Evolutionary conservation across 1,139 yeast genomes (phyloP).

Genomic region (Suhomyces anneliseae): DNA sequence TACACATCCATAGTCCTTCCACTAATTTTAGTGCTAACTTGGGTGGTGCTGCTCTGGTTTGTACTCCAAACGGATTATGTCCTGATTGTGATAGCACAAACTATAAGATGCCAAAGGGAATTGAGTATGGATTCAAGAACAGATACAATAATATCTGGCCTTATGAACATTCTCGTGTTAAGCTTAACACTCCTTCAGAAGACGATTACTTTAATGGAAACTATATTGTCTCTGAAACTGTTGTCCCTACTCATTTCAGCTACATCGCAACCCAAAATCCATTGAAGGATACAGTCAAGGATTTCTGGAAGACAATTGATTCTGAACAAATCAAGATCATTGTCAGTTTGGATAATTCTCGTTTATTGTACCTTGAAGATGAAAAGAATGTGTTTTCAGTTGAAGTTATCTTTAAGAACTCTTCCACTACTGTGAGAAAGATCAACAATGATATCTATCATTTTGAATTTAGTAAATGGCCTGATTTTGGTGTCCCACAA

Average conservation of each 20-base stretch:
- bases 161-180: slow-evolving; percentile 47
- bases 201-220: slow-evolving; percentile 49
- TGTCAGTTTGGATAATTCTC: slow-evolving; percentile 61
- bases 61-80: slow-evolving; percentile 46
- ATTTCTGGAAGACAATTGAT: slow-evolving; percentile 48
- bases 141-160: slow-evolving; percentile 49
- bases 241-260: slow-evolving; percentile 18
- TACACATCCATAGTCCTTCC: slow-evolving; percentile 10
- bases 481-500: slow-evolving; percentile 74
- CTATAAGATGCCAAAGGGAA: slow-evolving; percentile 55
- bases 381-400: slow-evolving; percentile 5
- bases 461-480: slow-evolving; percentile 74
- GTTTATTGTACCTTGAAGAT: slow-evolving; percentile 14
- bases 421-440: slow-evolving; percentile 20
- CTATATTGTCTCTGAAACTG: slow-evolving; percentile 26
- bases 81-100: slow-evolving; percentile 43
- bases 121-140: slow-evolving; percentile 47
- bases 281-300: slow-evolving; percentile 37
- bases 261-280: slow-evolving; percentile 51
- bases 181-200: slow-evolving; percentile 23
- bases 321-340: slow-evolving; percentile 62
- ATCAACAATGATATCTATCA: slow-evolving; percentile 48
- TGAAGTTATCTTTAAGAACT: slow-evolving; percentile 9
- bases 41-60: slow-evolving; percentile 19
- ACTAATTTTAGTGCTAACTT: background rate